Percentiles rank a stretch among this genome's conserved stretches.
Evolutionary conservation across 164 flowering plant species (phyloP).

Genomic region (Hamamelis virginiana): DNA sequence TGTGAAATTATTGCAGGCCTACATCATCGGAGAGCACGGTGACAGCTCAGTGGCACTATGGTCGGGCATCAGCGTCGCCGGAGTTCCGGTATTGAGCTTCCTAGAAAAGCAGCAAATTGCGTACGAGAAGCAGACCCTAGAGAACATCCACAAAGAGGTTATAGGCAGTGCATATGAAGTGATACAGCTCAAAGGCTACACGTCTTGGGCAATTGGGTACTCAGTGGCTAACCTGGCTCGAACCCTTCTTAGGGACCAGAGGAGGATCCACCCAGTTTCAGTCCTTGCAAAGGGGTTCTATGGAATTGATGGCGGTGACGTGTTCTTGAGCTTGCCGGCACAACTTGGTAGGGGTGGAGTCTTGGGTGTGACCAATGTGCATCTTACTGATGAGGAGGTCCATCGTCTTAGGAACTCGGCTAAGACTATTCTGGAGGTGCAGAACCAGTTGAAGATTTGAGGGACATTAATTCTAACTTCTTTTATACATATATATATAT

Average conservation of each 20-base stretch:
- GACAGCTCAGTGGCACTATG: constrained; percentile 89
- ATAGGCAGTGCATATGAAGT: constrained; percentile 73
- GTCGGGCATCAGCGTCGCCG: constrained; percentile 89
- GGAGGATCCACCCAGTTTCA: constrained; percentile 73
- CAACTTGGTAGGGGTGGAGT: constrained; percentile 30
- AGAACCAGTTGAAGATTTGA: constrained; percentile 48
- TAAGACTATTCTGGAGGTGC: constrained; percentile 56
- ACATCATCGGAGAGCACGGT: constrained; percentile 81
- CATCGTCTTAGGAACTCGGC: constrained; percentile 51
- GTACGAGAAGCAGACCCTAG: constrained; percentile 62
- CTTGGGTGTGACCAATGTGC: constrained; percentile 61
- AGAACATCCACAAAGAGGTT: constrained; percentile 67
- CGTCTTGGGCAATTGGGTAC: constrained; percentile 90
- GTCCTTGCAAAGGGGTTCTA: constrained; percentile 44
- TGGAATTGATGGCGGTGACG: not conserved
- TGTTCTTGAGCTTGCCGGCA: constrained; percentile 10
- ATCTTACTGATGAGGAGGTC: constrained; percentile 61
- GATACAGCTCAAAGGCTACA: constrained; percentile 74
- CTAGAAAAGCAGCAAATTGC: constrained; percentile 57
- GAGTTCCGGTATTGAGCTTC: constrained; percentile 70
- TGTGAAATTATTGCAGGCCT: constrained; percentile 43
- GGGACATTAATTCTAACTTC: not conserved
- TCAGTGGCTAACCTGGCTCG: constrained; percentile 72
- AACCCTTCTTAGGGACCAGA: constrained; percentile 56
- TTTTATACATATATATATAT: no score